A percentile compares a stretch with the other conserved stretches of the same genome.
Evolutionary conservation across 1,284 basidiomycete species (phyloP).

Genomic region (Testicularia cyperi): DNA sequence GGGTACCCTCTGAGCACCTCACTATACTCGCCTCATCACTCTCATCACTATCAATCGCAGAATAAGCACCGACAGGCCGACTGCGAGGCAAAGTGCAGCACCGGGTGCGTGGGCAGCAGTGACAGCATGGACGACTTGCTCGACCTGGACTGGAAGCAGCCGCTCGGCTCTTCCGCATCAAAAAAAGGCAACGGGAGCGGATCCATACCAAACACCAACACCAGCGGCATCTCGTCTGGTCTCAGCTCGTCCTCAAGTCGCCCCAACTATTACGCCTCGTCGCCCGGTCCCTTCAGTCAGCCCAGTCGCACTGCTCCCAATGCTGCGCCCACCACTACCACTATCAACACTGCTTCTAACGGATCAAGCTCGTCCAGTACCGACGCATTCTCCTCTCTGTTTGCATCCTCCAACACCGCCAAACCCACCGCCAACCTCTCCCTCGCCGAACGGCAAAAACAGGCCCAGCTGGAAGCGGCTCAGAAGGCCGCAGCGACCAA

Average conservation of each 20-base stretch:
- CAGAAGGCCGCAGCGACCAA: conserved; percentile 3
- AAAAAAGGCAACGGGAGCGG: conserved; percentile 2
- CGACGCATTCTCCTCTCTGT: conserved; percentile 52
- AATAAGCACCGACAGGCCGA: too few species aligned
- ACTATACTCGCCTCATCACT: too few species aligned
- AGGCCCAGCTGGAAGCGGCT: conserved; percentile 13
- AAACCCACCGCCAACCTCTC: conserved; percentile 18
- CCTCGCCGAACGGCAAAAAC: conserved; percentile 25
- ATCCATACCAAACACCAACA: too few species aligned
- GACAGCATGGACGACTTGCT: conserved; percentile 56
- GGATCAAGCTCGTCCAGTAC: not conserved
- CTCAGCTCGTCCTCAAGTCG: conserved; percentile 1
- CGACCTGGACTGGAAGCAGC: conserved; percentile 50
- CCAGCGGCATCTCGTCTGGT: conserved; percentile 22
- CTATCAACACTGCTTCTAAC: conserved; percentile 6
- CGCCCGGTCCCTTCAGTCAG: not conserved
- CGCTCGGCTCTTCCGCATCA: conserved; percentile 4
- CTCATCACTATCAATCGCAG: too few species aligned
- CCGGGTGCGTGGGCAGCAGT: too few species aligned
- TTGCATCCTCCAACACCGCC: conserved; percentile 22
- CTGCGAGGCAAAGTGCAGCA: too few species aligned
- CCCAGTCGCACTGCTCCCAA: conserved; percentile 1
- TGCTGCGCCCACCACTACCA: conserved; percentile 2
- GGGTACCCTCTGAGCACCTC: too few species aligned
- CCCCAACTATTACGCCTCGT: conserved; percentile 20